These are phyloP conservation scores for Melocanna baccifera DNA, from an alignment of 176 grass and related monocot species.

Conservation along the genomic window DNA sequence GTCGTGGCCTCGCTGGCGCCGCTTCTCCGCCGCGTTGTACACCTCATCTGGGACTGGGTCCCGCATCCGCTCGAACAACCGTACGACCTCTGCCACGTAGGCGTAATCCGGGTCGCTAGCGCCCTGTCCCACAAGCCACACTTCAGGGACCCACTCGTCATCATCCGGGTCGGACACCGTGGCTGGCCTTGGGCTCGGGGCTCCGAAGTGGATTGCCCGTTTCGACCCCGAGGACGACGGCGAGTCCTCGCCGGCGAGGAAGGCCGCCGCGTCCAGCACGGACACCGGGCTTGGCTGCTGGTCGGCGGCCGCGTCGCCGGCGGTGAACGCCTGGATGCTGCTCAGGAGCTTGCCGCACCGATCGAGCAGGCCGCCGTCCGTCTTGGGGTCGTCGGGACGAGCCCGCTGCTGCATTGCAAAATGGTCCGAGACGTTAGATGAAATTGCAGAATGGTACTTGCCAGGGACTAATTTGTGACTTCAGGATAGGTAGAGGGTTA, in stretches of 20 bases:
- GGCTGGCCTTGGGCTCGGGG: background rate
- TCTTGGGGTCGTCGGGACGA: background rate
- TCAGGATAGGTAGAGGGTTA: background rate
- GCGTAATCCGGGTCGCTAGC: conserved; percentile 44
- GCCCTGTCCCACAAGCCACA: conserved; percentile 11
- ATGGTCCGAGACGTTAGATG: background rate
- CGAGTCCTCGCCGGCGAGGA: conserved; percentile 75
- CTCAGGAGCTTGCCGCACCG: conserved; percentile 77
- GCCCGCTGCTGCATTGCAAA: conserved; percentile 2
- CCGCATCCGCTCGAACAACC: conserved; percentile 3
- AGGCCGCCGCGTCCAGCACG: conserved; percentile 65
- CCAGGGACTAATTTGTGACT: background rate
- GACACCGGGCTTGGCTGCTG: conserved; percentile 91
- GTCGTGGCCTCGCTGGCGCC: background rate
- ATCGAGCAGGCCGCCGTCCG: conserved; percentile 56
- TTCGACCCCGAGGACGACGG: conserved; percentile 62
- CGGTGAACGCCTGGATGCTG: conserved; percentile 78
- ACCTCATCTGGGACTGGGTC: conserved; percentile 34
- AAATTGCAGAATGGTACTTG: background rate
- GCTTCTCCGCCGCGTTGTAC: conserved; percentile 39
- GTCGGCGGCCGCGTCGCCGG: conserved; percentile 26
- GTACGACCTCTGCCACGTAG: conserved; percentile 59
- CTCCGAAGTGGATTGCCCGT: conserved; percentile 39
- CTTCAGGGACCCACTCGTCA: conserved; percentile 24
- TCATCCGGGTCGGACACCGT: conserved; percentile 21